Evolutionary conservation across 2,329 filamentous ascomycete genomes (phyloP).

Genomic region (Arthrobotrys sinensis): DNA sequence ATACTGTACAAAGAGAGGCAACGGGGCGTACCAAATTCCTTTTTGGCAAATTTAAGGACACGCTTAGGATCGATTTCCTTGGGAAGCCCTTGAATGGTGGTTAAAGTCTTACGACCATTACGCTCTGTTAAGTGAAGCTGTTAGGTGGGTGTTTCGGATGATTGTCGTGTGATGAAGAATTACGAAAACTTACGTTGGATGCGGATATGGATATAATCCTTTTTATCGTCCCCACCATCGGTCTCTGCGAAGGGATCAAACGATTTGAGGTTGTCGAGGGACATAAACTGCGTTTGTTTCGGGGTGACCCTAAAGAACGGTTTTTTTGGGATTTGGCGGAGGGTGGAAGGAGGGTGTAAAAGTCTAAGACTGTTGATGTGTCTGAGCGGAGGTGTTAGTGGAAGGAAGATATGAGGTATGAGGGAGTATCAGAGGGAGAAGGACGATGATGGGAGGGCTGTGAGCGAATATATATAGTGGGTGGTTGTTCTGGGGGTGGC

Average conservation of each 20-base stretch:
- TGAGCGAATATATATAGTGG: slow-evolving; percentile 25
- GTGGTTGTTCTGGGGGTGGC: slow-evolving; percentile 18
- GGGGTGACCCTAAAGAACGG: slow-evolving; percentile 43
- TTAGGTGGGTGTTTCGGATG: slow-evolving; percentile 9
- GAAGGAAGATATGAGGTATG: not conserved
- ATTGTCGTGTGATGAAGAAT: not conserved
- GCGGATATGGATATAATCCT: slow-evolving; percentile 89
- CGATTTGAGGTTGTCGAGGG: slow-evolving; percentile 98
- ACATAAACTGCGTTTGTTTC: slow-evolving; percentile 80
- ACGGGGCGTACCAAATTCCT: slow-evolving; percentile 85
- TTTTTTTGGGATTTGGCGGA: slow-evolving; percentile 32
- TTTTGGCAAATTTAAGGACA: slow-evolving; percentile 99
- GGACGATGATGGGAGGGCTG: slow-evolving; percentile 9
- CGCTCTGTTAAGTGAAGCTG: slow-evolving; percentile 77
- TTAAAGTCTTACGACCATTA: slow-evolving; percentile 99
- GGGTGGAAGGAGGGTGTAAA: slow-evolving; percentile 17
- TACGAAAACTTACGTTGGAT: slow-evolving; percentile 85
- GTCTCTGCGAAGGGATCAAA: slow-evolving; percentile 99
- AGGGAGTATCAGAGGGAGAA: slow-evolving; percentile 11
- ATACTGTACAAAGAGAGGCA: not conserved
- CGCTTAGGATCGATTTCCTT: slow-evolving; percentile 99
- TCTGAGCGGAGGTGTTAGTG: slow-evolving; percentile 16
- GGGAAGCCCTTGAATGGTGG: slow-evolving; percentile 97
- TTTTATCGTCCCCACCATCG: slow-evolving; percentile 97
- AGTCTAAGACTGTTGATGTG: slow-evolving; percentile 19